Evolutionary conservation across 192 early-diverging fungal genomes (phyloP).

Genomic region (Coemansia furcata): DNA sequence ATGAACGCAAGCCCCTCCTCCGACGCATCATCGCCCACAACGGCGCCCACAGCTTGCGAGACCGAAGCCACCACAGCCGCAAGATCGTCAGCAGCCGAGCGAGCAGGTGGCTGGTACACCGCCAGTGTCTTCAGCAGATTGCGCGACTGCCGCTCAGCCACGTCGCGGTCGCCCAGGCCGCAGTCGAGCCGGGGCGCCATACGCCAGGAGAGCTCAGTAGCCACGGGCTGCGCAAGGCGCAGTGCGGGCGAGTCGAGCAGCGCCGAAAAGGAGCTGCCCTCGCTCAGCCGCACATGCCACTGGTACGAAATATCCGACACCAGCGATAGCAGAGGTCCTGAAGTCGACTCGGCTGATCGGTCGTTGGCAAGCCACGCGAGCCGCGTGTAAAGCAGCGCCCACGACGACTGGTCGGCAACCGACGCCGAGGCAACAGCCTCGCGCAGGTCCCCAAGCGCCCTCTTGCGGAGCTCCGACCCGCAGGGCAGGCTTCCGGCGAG

Average conservation of each 20-base stretch:
- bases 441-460: neutral
- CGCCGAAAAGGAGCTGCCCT: neutral
- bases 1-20: neutral
- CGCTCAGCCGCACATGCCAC: conserved; percentile 21
- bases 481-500: conserved; percentile 7
- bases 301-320: conserved; percentile 17
- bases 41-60: neutral
- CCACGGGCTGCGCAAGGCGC: conserved; percentile 22
- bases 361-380: conserved; percentile 38
- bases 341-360: neutral
- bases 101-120: neutral
- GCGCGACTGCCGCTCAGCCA: conserved; percentile 1
- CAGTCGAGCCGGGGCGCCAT: conserved; percentile 15
- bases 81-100: neutral
- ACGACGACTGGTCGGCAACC: conserved; percentile 12
- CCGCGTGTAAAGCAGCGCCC: conserved; percentile 33
- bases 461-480: neutral
- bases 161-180: conserved; percentile 8
- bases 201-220: conserved; percentile 32
- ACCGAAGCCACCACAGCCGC: conserved; percentile 1
- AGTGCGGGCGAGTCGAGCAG: conserved; percentile 6
- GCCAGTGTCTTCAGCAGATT: conserved; percentile 21
- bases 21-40: neutral
- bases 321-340: conserved; percentile 14
- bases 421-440: neutral